Base-by-base conservation (phyloP, 495 filamentous ascomycete genomes). In the Trichoderma gamsii region DNA sequence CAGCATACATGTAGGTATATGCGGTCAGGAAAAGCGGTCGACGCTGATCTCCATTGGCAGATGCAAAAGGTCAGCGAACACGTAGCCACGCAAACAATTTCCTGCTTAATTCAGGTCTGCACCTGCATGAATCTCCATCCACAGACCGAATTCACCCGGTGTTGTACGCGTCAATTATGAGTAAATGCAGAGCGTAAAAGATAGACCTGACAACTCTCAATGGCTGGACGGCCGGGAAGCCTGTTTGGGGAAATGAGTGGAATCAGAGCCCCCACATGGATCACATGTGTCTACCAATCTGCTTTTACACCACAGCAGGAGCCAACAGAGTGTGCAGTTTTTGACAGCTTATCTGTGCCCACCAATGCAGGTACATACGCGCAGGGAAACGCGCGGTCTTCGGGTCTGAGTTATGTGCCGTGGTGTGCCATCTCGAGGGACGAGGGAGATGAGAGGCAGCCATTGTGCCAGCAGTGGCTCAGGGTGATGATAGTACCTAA, bases 1-100 rank as follows among this genome's bases (percentile, higher is more conserved):
- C 52, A 61, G 46, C 25, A 29, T 61, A 29, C 29, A 29, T 29
- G 29, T 29, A 29, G 29, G 29, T 29, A 29, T 29, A 29, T 29
- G 27, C 56, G 56, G 56, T 61, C 56, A 61, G n/a, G 56, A 61
- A 32, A 61, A 25, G 56, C 56, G 56, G 56, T 61, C 25, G 56
- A 61, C 29, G 56, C 8, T 18, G 56, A 61, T 61, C 56, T 35
- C 23, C 27, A 18, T 61, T 61, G 56, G 25, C 56, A 29, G 4
- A 29, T 32, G 56, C 44, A 15, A n/a, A 16, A 49, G n/a, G 44
- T 18, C 56, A 61, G 56, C 56, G 23, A 61, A 61, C 56, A 18
- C 56, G 56, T 12, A 32, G 11, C 9, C 4, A 61, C 7, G 25
- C 25, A 32, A 4, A 23, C 27, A 8, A 29, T 18, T 21, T 32